These are phyloP conservation scores for Jacaranda mimosifolia DNA, from an alignment of 257 asterid genomes.

Conservation along the genomic window DNA sequence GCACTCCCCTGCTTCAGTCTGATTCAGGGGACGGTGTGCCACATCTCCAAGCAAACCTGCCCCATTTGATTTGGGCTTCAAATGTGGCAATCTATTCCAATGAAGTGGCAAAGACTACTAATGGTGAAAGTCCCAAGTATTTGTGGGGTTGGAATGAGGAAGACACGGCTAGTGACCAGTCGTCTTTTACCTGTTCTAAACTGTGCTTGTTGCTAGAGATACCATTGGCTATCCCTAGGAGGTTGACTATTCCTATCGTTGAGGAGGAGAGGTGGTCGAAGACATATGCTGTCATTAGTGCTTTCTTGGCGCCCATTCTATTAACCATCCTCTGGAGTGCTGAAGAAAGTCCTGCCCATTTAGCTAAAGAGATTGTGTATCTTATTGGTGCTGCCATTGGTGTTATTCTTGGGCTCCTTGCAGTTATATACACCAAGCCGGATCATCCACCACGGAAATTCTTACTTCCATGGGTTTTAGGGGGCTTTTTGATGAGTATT, in stretches of 20 bases:
- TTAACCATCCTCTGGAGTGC: constrained; percentile 63
- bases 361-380: constrained; percentile 35
- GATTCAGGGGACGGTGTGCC: constrained; percentile 46
- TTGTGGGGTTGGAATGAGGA: constrained; percentile 81
- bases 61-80: constrained; percentile 74
- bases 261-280: constrained; percentile 88
- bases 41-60: constrained; percentile 50
- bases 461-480: constrained; percentile 72
- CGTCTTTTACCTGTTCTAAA: constrained; percentile 56
- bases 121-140: constrained; percentile 34
- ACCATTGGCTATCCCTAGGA: constrained; percentile 69
- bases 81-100: constrained; percentile 66
- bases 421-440: constrained; percentile 46
- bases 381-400: constrained; percentile 49
- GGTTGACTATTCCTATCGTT: constrained; percentile 75
- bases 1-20: constrained; percentile 33
- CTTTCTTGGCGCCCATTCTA: constrained; percentile 65
- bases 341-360: constrained; percentile 18
- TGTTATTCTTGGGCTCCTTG: constrained; percentile 54
- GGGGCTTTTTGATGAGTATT: constrained; percentile 85
- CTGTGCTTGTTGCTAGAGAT: constrained; percentile 56
- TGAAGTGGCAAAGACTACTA: constrained; percentile 40
- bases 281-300: constrained; percentile 66
- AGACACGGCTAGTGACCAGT: constrained; percentile 13
- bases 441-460: constrained; percentile 64